These are phyloP conservation scores for Gloeopeniophorella convolvens DNA, from an alignment of 768 basidiomycete species.

Conservation along the genomic window DNA sequence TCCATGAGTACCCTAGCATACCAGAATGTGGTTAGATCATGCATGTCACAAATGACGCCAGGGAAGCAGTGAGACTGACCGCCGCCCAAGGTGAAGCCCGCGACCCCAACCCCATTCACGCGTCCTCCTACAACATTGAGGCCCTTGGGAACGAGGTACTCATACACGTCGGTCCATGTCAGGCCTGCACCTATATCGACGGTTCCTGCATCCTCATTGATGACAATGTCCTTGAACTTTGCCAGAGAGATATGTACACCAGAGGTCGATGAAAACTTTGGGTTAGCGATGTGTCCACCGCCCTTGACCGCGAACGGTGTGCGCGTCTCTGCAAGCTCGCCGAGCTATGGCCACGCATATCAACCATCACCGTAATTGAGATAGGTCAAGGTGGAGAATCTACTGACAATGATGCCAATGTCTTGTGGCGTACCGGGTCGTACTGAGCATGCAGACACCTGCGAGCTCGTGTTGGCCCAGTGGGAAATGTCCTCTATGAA, in stretches of 20 bases:
- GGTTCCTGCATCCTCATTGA: constrained; percentile 6
- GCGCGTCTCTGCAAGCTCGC: background rate
- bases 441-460: constrained; percentile 17
- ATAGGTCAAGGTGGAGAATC: too few species aligned
- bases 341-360: background rate
- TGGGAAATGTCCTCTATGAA: constrained; percentile 11
- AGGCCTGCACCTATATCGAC: constrained; percentile 23
- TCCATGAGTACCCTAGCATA: constrained; percentile 28
- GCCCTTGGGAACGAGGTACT: constrained; percentile 15
- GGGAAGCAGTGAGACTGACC: constrained; percentile 3
- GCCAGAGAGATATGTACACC: constrained; percentile 25
- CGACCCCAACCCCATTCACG: constrained; percentile 21
- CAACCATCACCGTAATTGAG: background rate
- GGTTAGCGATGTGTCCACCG: constrained; percentile 24
- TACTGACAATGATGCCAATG: constrained; percentile 13
- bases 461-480: constrained; percentile 16
- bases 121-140: constrained; percentile 24
- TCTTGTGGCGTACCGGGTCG: constrained; percentile 16
- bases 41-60: background rate
- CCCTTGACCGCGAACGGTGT: constrained; percentile 20
- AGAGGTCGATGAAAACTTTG: constrained; percentile 24
- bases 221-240: constrained; percentile 18
- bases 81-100: constrained; percentile 24
- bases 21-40: background rate
- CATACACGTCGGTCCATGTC: constrained; percentile 26